These are phyloP conservation scores for Isabelozyma gotoi DNA, from an alignment of 805 yeast species.

Conservation along the genomic window DNA sequence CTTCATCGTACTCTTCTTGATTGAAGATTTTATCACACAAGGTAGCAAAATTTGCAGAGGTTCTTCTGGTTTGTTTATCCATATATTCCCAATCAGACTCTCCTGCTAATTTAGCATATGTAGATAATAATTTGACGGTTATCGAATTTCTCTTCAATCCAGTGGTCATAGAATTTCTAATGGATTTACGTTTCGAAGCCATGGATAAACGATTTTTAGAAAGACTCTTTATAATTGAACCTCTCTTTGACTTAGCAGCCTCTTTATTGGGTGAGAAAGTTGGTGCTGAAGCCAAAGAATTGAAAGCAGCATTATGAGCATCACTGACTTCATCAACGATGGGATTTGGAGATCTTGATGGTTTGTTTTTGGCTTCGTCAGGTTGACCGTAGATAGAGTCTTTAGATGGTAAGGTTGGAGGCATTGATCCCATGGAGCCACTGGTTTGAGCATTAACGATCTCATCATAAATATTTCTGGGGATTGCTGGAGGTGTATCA, in stretches of 20 bases:
- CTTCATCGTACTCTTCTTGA: conserved; percentile 55
- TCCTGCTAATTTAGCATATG: conserved; percentile 68
- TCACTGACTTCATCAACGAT: conserved; percentile 18
- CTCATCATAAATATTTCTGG: conserved; percentile 44
- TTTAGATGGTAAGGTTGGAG: conserved; percentile 44
- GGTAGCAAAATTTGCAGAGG: conserved; percentile 76
- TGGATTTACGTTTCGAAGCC: conserved; percentile 30
- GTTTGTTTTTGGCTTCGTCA: neutral
- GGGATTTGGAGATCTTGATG: conserved; percentile 9
- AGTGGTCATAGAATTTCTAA: conserved; percentile 39
- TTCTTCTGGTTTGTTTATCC: conserved; percentile 71
- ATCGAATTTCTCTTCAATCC: conserved; percentile 66
- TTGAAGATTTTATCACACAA: conserved; percentile 75
- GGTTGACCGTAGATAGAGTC: conserved; percentile 23
- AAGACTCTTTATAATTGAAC: conserved; percentile 22
- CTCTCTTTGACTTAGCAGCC: conserved; percentile 19
- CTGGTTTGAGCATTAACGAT: conserved; percentile 35
- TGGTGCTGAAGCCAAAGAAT: conserved; percentile 27
- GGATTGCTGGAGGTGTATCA: conserved; percentile 29
- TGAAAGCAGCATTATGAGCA: conserved; percentile 2
- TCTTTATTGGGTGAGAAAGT: conserved; percentile 18
- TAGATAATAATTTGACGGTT: conserved; percentile 66
- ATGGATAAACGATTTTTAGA: conserved; percentile 28
- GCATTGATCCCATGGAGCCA: conserved; percentile 24
- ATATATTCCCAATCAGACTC: conserved; percentile 68